A percentile compares a stretch with the other conserved stretches of the same genome.
These are phyloP conservation scores for Aspergillus cejpii DNA, from an alignment of 2,329 filamentous ascomycete genomes.

Conservation along the genomic window DNA sequence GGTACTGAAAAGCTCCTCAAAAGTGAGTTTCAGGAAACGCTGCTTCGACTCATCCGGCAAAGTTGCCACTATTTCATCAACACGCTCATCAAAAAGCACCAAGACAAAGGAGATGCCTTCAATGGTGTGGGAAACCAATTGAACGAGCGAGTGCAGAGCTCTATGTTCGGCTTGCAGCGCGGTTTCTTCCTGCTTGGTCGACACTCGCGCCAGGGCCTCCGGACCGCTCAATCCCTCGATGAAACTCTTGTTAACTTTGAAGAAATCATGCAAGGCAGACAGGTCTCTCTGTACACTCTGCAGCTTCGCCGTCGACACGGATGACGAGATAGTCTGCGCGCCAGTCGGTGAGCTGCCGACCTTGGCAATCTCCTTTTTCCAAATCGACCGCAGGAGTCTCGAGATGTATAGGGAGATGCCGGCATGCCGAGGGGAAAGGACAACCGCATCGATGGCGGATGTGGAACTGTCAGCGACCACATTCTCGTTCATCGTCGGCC, in stretches of 20 bases:
- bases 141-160: conserved; percentile 76
- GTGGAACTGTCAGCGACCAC: conserved; percentile 54
- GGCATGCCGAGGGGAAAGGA: conserved; percentile 80
- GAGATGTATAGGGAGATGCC: conserved; percentile 83
- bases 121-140: conserved; percentile 81
- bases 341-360: conserved; percentile 51
- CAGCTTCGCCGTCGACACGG: conserved; percentile 62
- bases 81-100: conserved; percentile 87
- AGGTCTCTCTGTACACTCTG: conserved; percentile 72
- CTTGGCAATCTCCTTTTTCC: conserved; percentile 69
- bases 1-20: conserved; percentile 78
- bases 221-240: conserved; percentile 93
- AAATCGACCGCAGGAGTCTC: conserved; percentile 79
- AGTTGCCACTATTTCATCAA: conserved; percentile 76
- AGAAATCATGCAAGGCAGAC: conserved; percentile 70
- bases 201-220: conserved; percentile 69
- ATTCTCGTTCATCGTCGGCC: conserved; percentile 76
- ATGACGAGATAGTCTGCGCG: conserved; percentile 58
- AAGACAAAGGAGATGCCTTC: conserved; percentile 95
- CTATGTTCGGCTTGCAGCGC: conserved; percentile 91
- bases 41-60: conserved; percentile 64
- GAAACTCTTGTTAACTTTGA: conserved; percentile 78
- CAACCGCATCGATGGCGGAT: conserved; percentile 71
- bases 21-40: conserved; percentile 70
- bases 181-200: conserved; percentile 81